These are phyloP conservation scores for Solanum tarijense DNA, from an alignment of 257 asterid species.

Conservation along the genomic window DNA sequence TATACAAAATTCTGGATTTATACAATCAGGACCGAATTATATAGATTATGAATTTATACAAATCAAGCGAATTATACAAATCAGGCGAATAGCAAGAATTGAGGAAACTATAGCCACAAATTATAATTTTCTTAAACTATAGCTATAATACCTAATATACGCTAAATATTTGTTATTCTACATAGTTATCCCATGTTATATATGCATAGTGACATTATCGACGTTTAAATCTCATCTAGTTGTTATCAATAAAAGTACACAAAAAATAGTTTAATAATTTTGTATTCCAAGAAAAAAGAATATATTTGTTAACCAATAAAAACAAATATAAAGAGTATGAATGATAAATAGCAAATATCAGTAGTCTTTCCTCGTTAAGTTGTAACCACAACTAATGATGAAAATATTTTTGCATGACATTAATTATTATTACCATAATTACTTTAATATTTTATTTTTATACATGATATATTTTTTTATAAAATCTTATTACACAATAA, in stretches of 20 bases:
- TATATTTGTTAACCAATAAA: neutral
- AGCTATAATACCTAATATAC: too few relatives aligned
- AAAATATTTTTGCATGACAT: neutral
- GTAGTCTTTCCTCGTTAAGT: neutral
- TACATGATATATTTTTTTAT: neutral
- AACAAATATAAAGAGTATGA: neutral
- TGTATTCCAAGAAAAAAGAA: neutral
- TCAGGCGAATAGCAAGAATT: too few relatives aligned
- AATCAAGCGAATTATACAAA: too few relatives aligned
- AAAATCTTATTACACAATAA: neutral
- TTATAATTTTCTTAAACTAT: too few relatives aligned
- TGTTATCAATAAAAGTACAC: neutral
- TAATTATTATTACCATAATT: neutral
- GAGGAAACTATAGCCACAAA: accelerated
- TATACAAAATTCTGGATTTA: too few relatives aligned
- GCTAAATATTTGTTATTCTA: too few relatives aligned
- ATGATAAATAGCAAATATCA: neutral
- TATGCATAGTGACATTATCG: neutral
- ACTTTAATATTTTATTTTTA: neutral
- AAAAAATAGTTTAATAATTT: neutral
- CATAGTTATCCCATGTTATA: neutral
- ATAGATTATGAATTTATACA: too few relatives aligned
- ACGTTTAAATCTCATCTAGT: neutral
- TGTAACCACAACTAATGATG: neutral
- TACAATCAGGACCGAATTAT: too few relatives aligned